A percentile compares a stretch with the other conserved stretches of the same genome.
phyloP scores from a whole-genome alignment of 192 early-diverging fungal species.

The Coemansia sp. region DNA sequence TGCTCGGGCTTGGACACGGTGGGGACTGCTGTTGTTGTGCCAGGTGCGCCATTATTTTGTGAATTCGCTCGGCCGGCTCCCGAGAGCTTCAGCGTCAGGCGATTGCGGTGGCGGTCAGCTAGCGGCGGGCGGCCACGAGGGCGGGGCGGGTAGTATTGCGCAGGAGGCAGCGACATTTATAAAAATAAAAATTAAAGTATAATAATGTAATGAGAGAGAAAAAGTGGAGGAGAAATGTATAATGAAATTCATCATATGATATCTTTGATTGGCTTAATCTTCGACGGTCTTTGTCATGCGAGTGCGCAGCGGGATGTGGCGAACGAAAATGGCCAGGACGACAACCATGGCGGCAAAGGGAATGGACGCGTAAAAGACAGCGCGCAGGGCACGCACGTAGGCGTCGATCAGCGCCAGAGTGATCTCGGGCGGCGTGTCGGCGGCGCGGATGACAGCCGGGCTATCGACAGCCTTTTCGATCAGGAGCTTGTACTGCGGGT shows the following conservation, averaged over 20 bases:
- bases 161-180: neutral
- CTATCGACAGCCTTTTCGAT: conserved; percentile 44
- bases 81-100: conserved; percentile 43
- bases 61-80: conserved; percentile 7
- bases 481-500: conserved; percentile 32
- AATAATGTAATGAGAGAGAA: neutral
- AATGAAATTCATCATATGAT: neutral
- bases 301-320: conserved; percentile 43
- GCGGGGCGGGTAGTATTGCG: conserved; percentile 21
- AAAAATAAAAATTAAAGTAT: neutral
- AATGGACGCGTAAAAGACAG: conserved; percentile 50
- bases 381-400: conserved; percentile 53
- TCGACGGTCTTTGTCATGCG: conserved; percentile 26
- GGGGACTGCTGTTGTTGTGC: neutral
- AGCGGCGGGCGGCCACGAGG: conserved; percentile 50
- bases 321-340: conserved; percentile 48
- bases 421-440: conserved; percentile 30
- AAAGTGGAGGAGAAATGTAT: neutral
- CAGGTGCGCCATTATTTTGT: neutral
- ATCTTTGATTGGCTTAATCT: neutral
- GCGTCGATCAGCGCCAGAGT: conserved; percentile 38
- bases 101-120: conserved; percentile 42
- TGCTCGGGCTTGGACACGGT: neutral
- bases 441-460: conserved; percentile 21
- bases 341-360: conserved; percentile 52